Conservation (phyloP, 306 rosid species). For the Ceratonia siliqua region DNA sequence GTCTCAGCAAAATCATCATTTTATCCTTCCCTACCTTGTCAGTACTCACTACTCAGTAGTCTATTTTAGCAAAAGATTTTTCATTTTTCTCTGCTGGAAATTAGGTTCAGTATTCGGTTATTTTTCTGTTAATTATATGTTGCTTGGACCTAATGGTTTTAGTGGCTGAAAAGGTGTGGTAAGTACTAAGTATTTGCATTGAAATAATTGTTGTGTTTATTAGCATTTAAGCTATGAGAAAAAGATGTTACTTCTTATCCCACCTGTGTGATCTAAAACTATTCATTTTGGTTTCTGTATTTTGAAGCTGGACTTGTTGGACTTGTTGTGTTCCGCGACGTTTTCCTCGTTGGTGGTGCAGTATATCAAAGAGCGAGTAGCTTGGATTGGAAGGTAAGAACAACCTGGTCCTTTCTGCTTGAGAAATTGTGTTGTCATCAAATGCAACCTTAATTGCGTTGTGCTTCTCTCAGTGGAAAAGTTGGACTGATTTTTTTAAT, state of each 20-base stretch:
- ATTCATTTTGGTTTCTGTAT: conserved; percentile 27
- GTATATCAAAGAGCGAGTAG: conserved; percentile 71
- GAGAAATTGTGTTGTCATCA: neutral
- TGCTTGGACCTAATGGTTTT: conserved; percentile 13
- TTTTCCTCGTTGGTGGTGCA: conserved; percentile 81
- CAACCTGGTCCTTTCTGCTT: conserved; percentile 7
- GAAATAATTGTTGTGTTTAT: conserved; percentile 6
- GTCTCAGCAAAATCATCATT: neutral
- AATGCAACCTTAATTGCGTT: conserved; percentile 27
- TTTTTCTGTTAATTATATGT: neutral
- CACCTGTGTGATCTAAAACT: conserved; percentile 20
- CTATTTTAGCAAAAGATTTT: neutral
- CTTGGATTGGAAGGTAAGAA: conserved; percentile 84
- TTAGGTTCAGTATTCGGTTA: neutral
- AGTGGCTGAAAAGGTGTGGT: neutral
- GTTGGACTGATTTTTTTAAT: conserved; percentile 76
- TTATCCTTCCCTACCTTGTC: neutral
- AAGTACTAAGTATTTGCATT: neutral
- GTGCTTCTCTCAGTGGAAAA: conserved; percentile 68
- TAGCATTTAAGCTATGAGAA: neutral
- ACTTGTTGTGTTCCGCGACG: conserved; percentile 80
- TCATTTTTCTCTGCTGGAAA: neutral
- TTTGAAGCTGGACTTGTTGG: conserved; percentile 89
- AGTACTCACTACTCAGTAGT: too few relatives aligned
- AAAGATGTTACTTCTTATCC: neutral